Evolutionary conservation across 2,329 filamentous ascomycete genomes (phyloP), one percentile per base, ranked within the genome.

Genomic region (Talaromyces sp.): DNA sequence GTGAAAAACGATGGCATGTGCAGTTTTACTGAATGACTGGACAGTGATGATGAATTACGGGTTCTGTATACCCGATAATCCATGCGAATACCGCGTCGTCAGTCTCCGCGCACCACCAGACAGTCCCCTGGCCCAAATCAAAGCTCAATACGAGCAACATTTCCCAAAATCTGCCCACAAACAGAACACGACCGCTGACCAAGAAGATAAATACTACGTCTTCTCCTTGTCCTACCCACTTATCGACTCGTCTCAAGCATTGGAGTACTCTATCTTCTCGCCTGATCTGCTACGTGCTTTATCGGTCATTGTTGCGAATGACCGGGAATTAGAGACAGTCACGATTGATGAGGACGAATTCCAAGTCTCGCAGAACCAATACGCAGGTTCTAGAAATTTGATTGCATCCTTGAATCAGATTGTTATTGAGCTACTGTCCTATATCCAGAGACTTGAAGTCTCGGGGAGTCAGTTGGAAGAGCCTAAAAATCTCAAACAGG

Each of bases 1-100:
- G n/a, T 28, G 3, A 28, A 28, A 28, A 28, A 7, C 17, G 19
- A 40, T 41, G n/a, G 19, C 28, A 17, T 9, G n/a, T 15, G 6
- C 11, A 28, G 13, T 45, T 35, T 15, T 50, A 5, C 10, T 19
- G 22, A 33, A 21, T 11, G 8, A 13, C 7, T 31, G 5, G 6
- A n/a, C 43, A 76, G 73, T 76, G 57, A 71, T 78, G 66, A 70
- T 77, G 63, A 76, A 75, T 55, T 78, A 78, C 58, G 75, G 76
- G 10, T 78, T 78, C 64, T 76, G 75, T 39, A 67, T 77, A n/a
- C 59, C 65, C 5, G 64, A 72, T 21, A 78, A 78, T 56, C 70
- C 71, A 17, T 76, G 73, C 41, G 76, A 78, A 60, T 77, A 77
- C 63, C 71, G 75, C 13, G 71, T 73, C 25, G 68, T 78, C 41